Base-by-base conservation (phyloP, 495 filamentous ascomycete genomes). In the Aspergillus funiculosus region DNA sequence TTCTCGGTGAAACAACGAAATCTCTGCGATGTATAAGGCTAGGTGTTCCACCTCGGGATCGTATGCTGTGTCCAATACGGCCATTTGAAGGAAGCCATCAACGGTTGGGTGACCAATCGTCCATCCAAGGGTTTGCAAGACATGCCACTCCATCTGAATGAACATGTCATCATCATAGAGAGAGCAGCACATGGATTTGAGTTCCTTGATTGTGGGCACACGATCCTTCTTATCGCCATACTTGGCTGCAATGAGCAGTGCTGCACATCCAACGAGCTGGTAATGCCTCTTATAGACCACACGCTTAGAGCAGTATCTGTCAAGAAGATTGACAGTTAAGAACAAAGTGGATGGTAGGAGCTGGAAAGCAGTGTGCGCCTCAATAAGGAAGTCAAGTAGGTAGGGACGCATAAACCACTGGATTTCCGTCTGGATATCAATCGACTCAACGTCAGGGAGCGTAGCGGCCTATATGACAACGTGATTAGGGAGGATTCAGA, bases 251-350 rank as follows among this genome's bases (percentile, higher is more conserved):
- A 99, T 95, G 54, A 99, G 80, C 29, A 99, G 82, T 37, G 92
- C 87, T 39, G 91, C 88, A 66, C 92, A 99, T 48, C 92, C 92
- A 40, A 99, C 92, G 48, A 99, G 71, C 65, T 99, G 92, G 58
- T 99, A 99, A 67, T 99, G 92, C 52, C 91, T 85, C 76, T 97
- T 97, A 70, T 97, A 99, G 28, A 99, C 92, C n/a, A 99, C 86
- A 53, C 94, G 81, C 62, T 86, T 87, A 35, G 92, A 96, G 73
- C 92, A 99, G 71, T 99, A 99, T 52, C 92, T 76, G 59, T 99
- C 92, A 45, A 99, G 78, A 19, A 99, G 81, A 64, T 99, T 99
- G 69, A 96, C 84, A 5, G 94, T 88, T 47, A 99, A 75, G 75
- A 95, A 95, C 42, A 97, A 73, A 0, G 92, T 97, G 61, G 95